Base-by-base conservation (phyloP, 805 yeast species). In the Saccharomycopsis lassenensis region DNA sequence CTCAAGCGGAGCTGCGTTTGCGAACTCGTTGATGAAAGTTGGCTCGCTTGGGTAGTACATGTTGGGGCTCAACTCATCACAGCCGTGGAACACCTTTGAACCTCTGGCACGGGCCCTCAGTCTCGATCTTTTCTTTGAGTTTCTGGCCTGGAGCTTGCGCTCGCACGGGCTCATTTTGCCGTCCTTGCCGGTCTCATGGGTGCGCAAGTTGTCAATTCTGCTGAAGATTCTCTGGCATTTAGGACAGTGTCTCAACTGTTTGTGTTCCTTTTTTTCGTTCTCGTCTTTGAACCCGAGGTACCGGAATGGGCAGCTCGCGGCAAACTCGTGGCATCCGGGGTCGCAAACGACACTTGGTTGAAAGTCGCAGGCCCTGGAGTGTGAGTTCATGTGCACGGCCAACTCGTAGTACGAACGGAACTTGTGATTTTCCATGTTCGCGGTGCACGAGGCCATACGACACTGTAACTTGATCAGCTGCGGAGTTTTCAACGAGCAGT, bases 161-260 rank as follows among this genome's bases (percentile, higher is more conserved):
- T n/a, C 18, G 21, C 46, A 42, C 7, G 46, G 46, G 28, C 44
- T 42, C 5, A 26, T 33, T 17, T 34, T 33, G 11, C 38, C 41
- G 25, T 23, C 44, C 21, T 31, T 42, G 5, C 29, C 21, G 7
- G 31, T 39, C 15, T 25, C 12, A 29, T 42, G 46, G 6, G 46
- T 42, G 26, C 37, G 36, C 24, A 42, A 30, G 34, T 42, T 42
- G 23, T 42, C 46, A 17, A 40, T 35, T 33, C 46, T 37, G 22
- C 44, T 39, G 28, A 42, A 42, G 15, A 42, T 19, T 19, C 26
- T 42, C 10, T 32, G 23, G 29, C 46, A 42, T 14, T 28, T 22
- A 4, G 35, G 28, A 18, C 46, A 42, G 7, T 27, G 29, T 18
- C 43, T 18, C 19, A 24, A 31, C 12, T 36, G 40, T 18, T 37